Evolutionary conservation across 768 basidiomycete genomes (phyloP).

Genomic region (Suillus americanus): DNA sequence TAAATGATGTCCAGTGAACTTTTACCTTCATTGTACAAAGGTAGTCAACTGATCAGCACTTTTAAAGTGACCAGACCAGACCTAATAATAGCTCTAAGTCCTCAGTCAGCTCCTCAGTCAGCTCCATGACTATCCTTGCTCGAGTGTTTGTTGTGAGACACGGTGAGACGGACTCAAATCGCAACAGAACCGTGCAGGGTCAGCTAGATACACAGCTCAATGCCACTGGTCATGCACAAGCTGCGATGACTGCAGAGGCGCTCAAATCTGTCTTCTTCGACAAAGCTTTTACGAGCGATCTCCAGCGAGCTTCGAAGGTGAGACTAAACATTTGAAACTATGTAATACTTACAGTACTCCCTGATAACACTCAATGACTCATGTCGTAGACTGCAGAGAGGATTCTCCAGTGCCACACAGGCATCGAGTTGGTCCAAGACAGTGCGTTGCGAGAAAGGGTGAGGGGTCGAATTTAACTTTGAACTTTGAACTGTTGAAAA

Average conservation of each 20-base stretch:
- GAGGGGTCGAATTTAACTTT: conserved; percentile 24
- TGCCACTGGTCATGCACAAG: conserved; percentile 58
- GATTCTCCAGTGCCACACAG: conserved; percentile 56
- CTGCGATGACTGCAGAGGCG: conserved; percentile 50
- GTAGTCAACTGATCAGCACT: neutral
- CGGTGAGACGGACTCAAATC: conserved; percentile 76
- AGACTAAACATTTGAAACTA: conserved; percentile 12
- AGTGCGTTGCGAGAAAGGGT: conserved; percentile 67
- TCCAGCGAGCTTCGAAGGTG: conserved; percentile 67
- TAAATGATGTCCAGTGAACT: neutral
- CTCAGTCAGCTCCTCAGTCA: neutral
- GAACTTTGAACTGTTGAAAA: neutral
- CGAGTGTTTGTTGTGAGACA: conserved; percentile 71
- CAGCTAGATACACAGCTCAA: conserved; percentile 73
- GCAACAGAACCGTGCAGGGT: conserved; percentile 65
- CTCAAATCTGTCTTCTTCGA: conserved; percentile 56
- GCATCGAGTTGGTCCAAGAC: conserved; percentile 41
- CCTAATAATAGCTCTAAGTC: neutral
- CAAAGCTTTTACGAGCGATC: conserved; percentile 69
- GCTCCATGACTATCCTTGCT: conserved; percentile 27
- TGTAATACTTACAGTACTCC: neutral
- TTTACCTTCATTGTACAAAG: neutral
- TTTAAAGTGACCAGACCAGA: neutral
- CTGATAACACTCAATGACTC: neutral
- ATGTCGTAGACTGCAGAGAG: conserved; percentile 59